phyloP scores from a whole-genome alignment of 2,329 filamentous ascomycete species.

The Aspergillus terreus region DNA sequence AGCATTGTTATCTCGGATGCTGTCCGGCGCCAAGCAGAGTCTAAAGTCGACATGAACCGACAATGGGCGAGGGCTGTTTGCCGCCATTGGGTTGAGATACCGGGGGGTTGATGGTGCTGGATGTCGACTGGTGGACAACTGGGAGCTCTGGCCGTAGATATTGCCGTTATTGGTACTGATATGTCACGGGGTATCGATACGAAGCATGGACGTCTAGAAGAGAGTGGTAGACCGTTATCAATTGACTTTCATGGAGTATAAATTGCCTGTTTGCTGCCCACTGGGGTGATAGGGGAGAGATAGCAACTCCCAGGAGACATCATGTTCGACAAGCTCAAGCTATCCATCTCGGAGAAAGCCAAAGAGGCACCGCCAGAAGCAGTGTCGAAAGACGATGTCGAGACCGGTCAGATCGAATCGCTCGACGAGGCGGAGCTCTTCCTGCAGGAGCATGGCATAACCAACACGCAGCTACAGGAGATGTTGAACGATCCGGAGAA shows the following conservation, averaged over 20 bases:
- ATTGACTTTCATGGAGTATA: too few relatives aligned
- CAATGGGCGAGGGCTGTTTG: neutral
- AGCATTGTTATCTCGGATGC: neutral
- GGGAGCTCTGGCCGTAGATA: too few relatives aligned
- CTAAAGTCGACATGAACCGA: neutral
- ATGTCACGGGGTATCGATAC: too few relatives aligned
- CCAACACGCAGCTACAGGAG: constrained; percentile 39
- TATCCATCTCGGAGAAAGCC: neutral
- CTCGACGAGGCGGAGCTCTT: constrained; percentile 50
- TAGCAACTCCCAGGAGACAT: neutral
- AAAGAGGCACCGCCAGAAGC: neutral
- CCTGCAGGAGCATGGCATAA: constrained; percentile 47
- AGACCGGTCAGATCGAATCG: constrained; percentile 24
- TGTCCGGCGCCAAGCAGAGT: neutral
- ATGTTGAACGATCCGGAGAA: constrained; percentile 42
- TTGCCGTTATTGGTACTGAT: too few relatives aligned
- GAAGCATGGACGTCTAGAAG: too few relatives aligned
- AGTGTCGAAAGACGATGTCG: constrained; percentile 11
- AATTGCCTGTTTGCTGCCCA: too few relatives aligned
- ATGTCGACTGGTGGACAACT: neutral
- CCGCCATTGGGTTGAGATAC: neutral
- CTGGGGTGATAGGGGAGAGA: too few relatives aligned
- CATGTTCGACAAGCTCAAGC: neutral
- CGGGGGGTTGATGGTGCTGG: neutral
- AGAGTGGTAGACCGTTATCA: too few relatives aligned